phyloP scores from a whole-genome alignment of 208 protist genomes.

The Trypanosoma mega region DNA sequence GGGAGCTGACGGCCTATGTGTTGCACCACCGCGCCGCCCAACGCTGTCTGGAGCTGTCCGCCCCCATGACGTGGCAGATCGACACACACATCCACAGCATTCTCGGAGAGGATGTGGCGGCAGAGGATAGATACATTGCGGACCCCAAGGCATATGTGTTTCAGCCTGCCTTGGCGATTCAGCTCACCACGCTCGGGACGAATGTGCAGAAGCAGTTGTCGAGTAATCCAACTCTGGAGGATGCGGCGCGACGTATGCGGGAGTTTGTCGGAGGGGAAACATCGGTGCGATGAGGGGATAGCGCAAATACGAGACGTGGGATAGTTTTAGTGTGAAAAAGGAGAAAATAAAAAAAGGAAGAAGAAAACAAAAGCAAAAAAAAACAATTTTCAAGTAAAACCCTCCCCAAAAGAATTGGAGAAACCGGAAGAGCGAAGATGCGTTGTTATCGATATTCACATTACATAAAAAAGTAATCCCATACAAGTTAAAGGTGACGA shows the following conservation, averaged over 20 bases:
- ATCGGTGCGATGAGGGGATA: constrained; percentile 57
- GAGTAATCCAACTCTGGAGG: constrained; percentile 74
- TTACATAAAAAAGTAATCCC: too few species aligned
- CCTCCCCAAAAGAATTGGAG: too few species aligned
- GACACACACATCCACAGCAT: constrained; percentile 88
- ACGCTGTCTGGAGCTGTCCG: constrained; percentile 75
- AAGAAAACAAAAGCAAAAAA: too few species aligned
- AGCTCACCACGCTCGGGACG: constrained; percentile 84
- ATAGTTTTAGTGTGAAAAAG: neutral
- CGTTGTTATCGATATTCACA: too few species aligned
- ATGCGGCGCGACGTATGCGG: constrained; percentile 84
- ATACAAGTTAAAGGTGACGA: too few species aligned
- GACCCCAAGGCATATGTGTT: constrained; percentile 91
- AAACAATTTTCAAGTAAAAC: too few species aligned
- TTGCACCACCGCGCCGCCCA: constrained; percentile 60
- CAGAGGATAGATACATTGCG: constrained; percentile 77
- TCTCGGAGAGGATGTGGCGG: constrained; percentile 45
- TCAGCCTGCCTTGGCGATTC: constrained; percentile 86
- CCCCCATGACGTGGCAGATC: constrained; percentile 91
- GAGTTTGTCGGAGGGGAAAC: constrained; percentile 89
- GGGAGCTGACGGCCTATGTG: constrained; percentile 91
- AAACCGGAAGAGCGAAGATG: too few species aligned
- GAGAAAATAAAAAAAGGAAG: neutral
- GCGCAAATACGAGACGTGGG: neutral
- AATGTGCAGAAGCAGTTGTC: constrained; percentile 84